Evolutionary conservation across 2,329 filamentous ascomycete genomes (phyloP), one percentile per base, ranked within the genome.

Genomic region (Anthostomella pinea): DNA sequence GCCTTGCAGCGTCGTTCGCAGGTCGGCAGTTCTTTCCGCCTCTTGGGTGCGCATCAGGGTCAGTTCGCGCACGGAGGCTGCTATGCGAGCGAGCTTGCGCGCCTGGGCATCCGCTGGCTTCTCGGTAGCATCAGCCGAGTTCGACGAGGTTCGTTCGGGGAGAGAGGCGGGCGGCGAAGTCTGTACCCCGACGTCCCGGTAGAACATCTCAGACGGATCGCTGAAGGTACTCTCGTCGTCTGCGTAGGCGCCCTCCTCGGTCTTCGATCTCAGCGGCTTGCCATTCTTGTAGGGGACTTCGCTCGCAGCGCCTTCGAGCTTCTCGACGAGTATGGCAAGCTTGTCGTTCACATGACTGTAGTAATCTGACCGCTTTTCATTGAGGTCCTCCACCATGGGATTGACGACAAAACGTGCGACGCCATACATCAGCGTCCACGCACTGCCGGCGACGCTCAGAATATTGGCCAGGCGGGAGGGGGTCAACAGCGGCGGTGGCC

Each of bases 161-260:
- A 29, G 65, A 4, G 70, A 70, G 3, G 69, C 59, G 0, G 66
- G 66, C 2, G 70, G 70, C 0, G 79, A 81, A 0, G 87, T 93
- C 61, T 93, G 87, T 1, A 86, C 85, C 46, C 85, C 85, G 41
- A 87, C 75, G 56, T 93, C 87, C 29, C 85, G 79, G 60, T 90
- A 85, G 63, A 87, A 93, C 44, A 90, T 75, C 60, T 91, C 86
- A 1, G 83, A 81, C 1, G 87, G 86, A 51, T 83, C 80, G 43
- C 76, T 75, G 39, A 66, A 69, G 17, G 71, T 73, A 52, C 67
- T 73, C n/a, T 59, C 61, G 27, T 59, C 51, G 41, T 66, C 67
- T 20, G 57, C 58, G 11, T 49, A 45, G 5, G 37, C 43, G 21
- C 46, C 33, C 21, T 48, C 48, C 6, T 45, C 41, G 7, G 38